Conservation (phyloP, 2,329 filamentous ascomycete genomes). For the Chalaropsis ovoidea region DNA sequence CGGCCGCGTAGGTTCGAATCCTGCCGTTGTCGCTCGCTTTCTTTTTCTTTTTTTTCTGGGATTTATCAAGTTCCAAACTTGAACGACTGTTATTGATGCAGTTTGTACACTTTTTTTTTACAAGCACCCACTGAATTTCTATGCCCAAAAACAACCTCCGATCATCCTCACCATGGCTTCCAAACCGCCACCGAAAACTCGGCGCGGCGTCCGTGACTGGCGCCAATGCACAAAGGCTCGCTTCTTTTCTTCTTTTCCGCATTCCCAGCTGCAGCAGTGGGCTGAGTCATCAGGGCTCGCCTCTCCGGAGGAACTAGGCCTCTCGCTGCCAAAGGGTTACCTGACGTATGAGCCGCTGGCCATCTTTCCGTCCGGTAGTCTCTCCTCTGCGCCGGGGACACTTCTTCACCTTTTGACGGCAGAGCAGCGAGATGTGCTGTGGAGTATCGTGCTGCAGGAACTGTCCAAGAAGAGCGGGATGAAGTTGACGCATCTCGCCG, state of each 20-base stretch:
- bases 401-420: slow-evolving; percentile 31
- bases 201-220: slow-evolving; percentile 22
- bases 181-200: not conserved
- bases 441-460: slow-evolving; percentile 39
- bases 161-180: not conserved
- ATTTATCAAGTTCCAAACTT: not conserved
- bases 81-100: too few species aligned
- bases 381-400: slow-evolving; percentile 38
- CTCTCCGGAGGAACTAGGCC: not conserved
- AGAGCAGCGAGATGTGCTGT: slow-evolving; percentile 35
- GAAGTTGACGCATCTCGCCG: slow-evolving; percentile 46
- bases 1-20: slow-evolving; percentile 24
- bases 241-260: slow-evolving; percentile 17
- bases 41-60: not conserved
- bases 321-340: slow-evolving; percentile 36
- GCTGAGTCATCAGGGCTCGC: not conserved
- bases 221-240: slow-evolving; percentile 12
- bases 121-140: not conserved
- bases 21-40: slow-evolving; percentile 20
- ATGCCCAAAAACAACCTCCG: not conserved
- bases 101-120: not conserved
- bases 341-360: slow-evolving; percentile 52
- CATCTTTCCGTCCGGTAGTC: slow-evolving; percentile 50
- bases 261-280: slow-evolving; percentile 12
- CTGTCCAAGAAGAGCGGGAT: slow-evolving; percentile 38